Base-by-base conservation (phyloP, 768 basidiomycete genomes). In the Termitomyces sp. region DNA sequence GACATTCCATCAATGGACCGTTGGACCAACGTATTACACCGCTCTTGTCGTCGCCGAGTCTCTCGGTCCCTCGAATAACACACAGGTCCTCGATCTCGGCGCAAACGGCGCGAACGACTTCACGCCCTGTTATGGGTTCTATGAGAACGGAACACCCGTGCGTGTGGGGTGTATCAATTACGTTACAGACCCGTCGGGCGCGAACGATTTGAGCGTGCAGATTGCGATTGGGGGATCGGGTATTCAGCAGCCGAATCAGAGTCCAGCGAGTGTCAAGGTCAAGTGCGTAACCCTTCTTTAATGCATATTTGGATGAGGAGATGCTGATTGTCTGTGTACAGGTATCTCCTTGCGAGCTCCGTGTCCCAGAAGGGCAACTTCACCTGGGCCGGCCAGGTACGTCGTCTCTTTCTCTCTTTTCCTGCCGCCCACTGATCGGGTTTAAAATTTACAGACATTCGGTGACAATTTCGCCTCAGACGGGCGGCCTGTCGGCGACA, bases 151-250 rank as follows among this genome's bases (percentile, higher is more conserved):
- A 22, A 73, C 68, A 4, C 81, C 86, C 11, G 78, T 78, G 12
- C 79, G 86, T 34, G 76, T 90, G 1, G 86, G 81, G 5, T 67
- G 93, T 55, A 81, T 92, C 73, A 94, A 93, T 69, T 93, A 81
- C 63, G 75, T 90, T 50, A 76, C 79, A 36, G 89, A 91, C 63
- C 61, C 77, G 0, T 73, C 76, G 3, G 88, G 87, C 3, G 79
- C 75, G 0, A 83, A 76, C 65, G 75, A 81, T 55, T 80, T 83
- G 58, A 79, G 74, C 0, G 79, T 79, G 11, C 76, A 73, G 12
- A 75, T 92, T 52, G 71, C 80, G 4, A 65, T 84, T 27, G 73
- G 71, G 4, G 81, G 79, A 8, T 46, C 48, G 4, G 61, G 58
- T 1, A 53, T 55, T 7, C 51, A 52, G 4, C 57, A 55, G 33